Evolutionary conservation across 169 alveolate species (phyloP).

Genomic region (Prorocentrum cordatum): DNA sequence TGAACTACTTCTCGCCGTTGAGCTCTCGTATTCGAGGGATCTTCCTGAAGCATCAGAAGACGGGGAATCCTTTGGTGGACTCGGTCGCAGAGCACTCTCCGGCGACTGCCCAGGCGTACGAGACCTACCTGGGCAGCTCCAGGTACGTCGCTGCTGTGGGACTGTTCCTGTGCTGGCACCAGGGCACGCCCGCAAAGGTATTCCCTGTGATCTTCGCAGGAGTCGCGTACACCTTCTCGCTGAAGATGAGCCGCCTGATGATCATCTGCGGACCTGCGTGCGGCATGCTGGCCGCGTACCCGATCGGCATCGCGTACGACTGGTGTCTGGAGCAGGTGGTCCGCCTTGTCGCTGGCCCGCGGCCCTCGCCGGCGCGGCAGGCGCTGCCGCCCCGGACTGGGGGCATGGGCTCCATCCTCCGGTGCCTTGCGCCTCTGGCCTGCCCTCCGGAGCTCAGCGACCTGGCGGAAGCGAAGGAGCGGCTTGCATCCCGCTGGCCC

Average conservation of each 20-base stretch:
- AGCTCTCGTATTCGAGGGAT: constrained; percentile 32
- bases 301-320: constrained; percentile 20
- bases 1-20: not conserved
- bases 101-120: constrained; percentile 22
- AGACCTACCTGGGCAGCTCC: not conserved
- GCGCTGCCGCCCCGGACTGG: too few relatives aligned
- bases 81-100: constrained; percentile 59
- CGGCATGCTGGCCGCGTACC: constrained; percentile 60
- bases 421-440: too few relatives aligned
- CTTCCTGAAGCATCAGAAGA: constrained; percentile 49
- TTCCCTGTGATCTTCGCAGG: constrained; percentile 37
- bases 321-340: constrained; percentile 29
- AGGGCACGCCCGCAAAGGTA: constrained; percentile 15
- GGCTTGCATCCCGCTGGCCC: too few relatives aligned
- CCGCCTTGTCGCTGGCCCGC: too few relatives aligned
- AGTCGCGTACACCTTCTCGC: constrained; percentile 37
- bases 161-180: constrained; percentile 45
- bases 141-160: constrained; percentile 20
- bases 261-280: constrained; percentile 46
- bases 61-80: constrained; percentile 49
- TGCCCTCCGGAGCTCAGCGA: too few relatives aligned
- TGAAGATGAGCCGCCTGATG: constrained; percentile 39
- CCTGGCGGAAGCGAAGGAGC: too few relatives aligned
- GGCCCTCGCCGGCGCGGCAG: too few relatives aligned
- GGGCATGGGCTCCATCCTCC: too few relatives aligned